These are phyloP conservation scores for Ogataea hybrid DNA, from an alignment of 1,139 yeast genomes.

Conservation along the genomic window DNA sequence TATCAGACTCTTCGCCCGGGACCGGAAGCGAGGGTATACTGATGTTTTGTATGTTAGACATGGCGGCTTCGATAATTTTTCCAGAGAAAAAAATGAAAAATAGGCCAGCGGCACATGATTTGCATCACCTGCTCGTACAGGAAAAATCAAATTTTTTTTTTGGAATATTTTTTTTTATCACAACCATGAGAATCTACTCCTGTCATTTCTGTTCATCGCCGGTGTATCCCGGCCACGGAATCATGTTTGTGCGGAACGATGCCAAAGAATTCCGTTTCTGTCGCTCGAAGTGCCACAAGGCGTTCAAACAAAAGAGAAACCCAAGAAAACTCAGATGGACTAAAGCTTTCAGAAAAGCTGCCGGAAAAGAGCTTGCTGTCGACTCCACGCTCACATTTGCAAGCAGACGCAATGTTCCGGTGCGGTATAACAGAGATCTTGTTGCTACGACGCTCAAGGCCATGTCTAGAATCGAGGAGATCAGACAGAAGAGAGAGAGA, in stretches of 20 bases:
- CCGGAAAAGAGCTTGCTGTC: constrained; percentile 97
- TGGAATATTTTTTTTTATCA: constrained; percentile 6
- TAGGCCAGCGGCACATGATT: constrained; percentile 1
- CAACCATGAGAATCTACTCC: constrained; percentile 80
- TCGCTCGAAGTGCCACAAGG: constrained; percentile 96
- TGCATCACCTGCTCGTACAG: background rate
- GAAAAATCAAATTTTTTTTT: constrained; percentile 6
- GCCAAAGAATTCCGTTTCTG: constrained; percentile 97
- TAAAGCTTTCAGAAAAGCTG: constrained; percentile 98
- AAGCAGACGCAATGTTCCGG: constrained; percentile 96
- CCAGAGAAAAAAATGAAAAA: constrained; percentile 3
- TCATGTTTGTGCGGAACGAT: constrained; percentile 96
- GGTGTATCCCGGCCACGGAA: constrained; percentile 95
- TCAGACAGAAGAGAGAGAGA: constrained; percentile 93
- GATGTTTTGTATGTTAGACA: constrained; percentile 36
- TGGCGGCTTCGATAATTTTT: constrained; percentile 7
- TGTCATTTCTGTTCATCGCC: constrained; percentile 99
- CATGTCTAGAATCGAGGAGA: constrained; percentile 94
- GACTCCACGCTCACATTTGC: constrained; percentile 96
- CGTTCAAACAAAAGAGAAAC: constrained; percentile 97
- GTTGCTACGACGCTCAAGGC: constrained; percentile 93
- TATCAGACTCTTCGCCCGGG: constrained; percentile 48
- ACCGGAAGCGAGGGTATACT: constrained; percentile 59
- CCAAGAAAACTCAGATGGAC: constrained; percentile 99
- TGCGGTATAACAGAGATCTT: constrained; percentile 93